phyloP scores from a whole-genome alignment of 1,139 yeast species.

The Suhomyces taliae region DNA sequence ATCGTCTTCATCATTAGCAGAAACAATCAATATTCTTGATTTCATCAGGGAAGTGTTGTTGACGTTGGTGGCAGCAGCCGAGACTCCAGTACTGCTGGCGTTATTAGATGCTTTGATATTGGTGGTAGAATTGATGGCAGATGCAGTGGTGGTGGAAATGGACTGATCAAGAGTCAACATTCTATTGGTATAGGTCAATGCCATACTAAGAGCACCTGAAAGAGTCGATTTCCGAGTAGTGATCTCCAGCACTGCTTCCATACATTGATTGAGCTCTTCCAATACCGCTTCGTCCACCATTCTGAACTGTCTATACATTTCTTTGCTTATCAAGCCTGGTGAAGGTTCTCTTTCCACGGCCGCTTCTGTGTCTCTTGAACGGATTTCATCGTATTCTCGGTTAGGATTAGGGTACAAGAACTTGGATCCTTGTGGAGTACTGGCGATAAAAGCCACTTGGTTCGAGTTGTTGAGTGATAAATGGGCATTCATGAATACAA shows the following conservation, averaged over 20 bases:
- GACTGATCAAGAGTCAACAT: conserved; percentile 53
- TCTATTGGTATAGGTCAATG: conserved; percentile 78
- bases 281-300: conserved; percentile 77
- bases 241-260: conserved; percentile 30
- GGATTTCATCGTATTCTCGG: conserved; percentile 23
- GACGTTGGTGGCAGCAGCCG: conserved; percentile 17
- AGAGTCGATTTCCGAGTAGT: conserved; percentile 42
- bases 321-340: conserved; percentile 27
- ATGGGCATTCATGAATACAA: conserved; percentile 83
- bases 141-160: conserved; percentile 48
- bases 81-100: conserved; percentile 9
- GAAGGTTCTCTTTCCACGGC: conserved; percentile 13
- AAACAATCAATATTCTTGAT: conserved; percentile 71
- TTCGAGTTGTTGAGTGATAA: conserved; percentile 82
- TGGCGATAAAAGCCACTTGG: conserved; percentile 79
- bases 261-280: conserved; percentile 53
- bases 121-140: conserved; percentile 46
- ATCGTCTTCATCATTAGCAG: conserved; percentile 75
- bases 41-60: conserved; percentile 46
- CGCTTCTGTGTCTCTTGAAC: not conserved
- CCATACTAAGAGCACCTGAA: conserved; percentile 78
- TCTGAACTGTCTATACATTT: conserved; percentile 85
- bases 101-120: conserved; percentile 18
- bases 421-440: conserved; percentile 69
- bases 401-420: conserved; percentile 66